These are phyloP conservation scores for Maudiozyma pseudohumilis DNA, from an alignment of 805 yeast species.

Conservation along the genomic window DNA sequence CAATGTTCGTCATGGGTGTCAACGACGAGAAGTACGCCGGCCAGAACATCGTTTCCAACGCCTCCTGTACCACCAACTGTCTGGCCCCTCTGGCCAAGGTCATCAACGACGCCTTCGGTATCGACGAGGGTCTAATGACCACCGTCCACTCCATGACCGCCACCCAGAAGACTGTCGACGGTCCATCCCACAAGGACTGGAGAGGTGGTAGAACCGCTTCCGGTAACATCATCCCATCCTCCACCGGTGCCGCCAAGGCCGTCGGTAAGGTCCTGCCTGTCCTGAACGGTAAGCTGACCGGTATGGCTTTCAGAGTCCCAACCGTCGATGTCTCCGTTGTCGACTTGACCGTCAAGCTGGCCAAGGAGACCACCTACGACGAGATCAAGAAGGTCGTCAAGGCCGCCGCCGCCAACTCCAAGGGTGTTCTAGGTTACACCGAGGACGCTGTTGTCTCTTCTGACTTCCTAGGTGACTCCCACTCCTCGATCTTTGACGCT, in stretches of 20 bases:
- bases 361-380: conserved; percentile 49
- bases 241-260: conserved; percentile 72
- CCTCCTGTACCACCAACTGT: conserved; percentile 69
- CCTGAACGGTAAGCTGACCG: conserved; percentile 63
- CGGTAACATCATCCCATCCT: conserved; percentile 65
- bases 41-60: conserved; percentile 53
- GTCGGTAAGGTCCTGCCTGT: conserved; percentile 67
- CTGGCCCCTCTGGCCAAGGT: conserved; percentile 66
- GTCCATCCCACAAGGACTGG: conserved; percentile 74
- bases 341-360: conserved; percentile 58
- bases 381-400: conserved; percentile 52
- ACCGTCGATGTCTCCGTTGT: conserved; percentile 65
- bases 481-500: conserved; percentile 60
- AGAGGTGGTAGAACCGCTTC: conserved; percentile 75
- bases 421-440: conserved; percentile 60
- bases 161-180: conserved; percentile 65
- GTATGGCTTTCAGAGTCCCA: conserved; percentile 68
- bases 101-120: conserved; percentile 54
- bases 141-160: conserved; percentile 66
- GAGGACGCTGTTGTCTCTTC: conserved; percentile 63
- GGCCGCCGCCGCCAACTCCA: conserved; percentile 46
- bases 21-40: conserved; percentile 52
- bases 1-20: conserved; percentile 67
- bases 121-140: conserved; percentile 69
- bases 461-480: conserved; percentile 53